These are phyloP conservation scores for Fusarium setosum DNA, from an alignment of 2,329 filamentous ascomycete species.

Conservation along the genomic window DNA sequence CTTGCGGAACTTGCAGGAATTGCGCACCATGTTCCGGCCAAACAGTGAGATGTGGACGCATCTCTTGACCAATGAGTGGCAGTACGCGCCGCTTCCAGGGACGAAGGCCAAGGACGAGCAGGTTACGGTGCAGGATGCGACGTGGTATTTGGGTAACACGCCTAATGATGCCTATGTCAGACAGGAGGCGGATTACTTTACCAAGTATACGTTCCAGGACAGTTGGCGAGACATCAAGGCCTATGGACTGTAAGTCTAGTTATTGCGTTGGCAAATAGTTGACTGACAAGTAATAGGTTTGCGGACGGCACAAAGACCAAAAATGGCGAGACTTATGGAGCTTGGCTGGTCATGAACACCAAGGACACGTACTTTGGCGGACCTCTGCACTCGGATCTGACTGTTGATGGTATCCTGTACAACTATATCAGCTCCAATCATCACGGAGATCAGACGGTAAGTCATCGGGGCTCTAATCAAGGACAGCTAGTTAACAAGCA, in stretches of 20 bases:
- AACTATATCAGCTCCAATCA: slow-evolving; percentile 73
- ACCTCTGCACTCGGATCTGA: slow-evolving; percentile 70
- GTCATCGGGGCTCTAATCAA: background rate
- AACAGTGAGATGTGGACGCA: slow-evolving; percentile 72
- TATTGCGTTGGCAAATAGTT: background rate
- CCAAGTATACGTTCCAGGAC: slow-evolving; percentile 73
- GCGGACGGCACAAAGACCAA: slow-evolving; percentile 54
- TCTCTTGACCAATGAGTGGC: slow-evolving; percentile 65
- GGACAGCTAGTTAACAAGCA: slow-evolving; percentile 6
- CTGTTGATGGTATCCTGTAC: slow-evolving; percentile 73
- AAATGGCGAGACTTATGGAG: slow-evolving; percentile 65
- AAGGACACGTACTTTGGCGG: slow-evolving; percentile 72
- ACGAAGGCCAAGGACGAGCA: slow-evolving; percentile 49
- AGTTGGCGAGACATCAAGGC: slow-evolving; percentile 68
- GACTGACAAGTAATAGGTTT: slow-evolving; percentile 39
- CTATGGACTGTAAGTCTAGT: slow-evolving; percentile 58
- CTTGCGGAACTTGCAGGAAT: slow-evolving; percentile 68
- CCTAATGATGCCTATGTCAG: slow-evolving; percentile 66
- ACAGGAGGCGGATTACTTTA: slow-evolving; percentile 70
- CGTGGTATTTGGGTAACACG: slow-evolving; percentile 68
- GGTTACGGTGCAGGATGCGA: slow-evolving; percentile 71
- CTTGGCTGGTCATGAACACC: slow-evolving; percentile 74
- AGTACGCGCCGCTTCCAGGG: slow-evolving; percentile 62
- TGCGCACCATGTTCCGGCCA: slow-evolving; percentile 70
- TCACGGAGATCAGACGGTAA: slow-evolving; percentile 66